Conservation (phyloP, 2,329 filamentous ascomycete genomes). For the Fusarium pilosicola region DNA sequence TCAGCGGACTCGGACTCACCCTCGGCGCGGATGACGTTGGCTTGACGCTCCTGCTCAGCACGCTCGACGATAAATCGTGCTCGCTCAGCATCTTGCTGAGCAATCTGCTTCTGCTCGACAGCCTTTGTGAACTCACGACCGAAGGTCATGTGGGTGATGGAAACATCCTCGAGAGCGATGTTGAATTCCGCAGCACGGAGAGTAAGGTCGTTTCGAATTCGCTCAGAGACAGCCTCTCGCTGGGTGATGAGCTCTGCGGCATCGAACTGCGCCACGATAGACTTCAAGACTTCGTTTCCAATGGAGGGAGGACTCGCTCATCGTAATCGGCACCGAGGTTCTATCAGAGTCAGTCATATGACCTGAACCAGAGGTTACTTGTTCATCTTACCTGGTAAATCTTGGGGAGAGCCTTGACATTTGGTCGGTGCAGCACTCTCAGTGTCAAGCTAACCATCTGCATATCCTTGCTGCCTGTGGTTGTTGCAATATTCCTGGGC, state of each 20-base stretch:
- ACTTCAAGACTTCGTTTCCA: conserved; percentile 98
- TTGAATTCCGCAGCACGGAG: conserved; percentile 97
- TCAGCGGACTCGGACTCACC: conserved; percentile 97
- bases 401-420: conserved; percentile 91
- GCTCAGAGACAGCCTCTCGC: conserved; percentile 94
- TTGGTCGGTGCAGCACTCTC: conserved; percentile 92
- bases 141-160: conserved; percentile 99
- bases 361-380: background rate
- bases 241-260: conserved; percentile 98
- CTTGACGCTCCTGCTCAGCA: conserved; percentile 98
- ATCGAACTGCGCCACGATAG: conserved; percentile 98
- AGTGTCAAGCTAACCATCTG: conserved; percentile 99
- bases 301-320: conserved; percentile 97
- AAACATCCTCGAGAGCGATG: conserved; percentile 98
- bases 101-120: conserved; percentile 99
- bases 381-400: conserved; percentile 85
- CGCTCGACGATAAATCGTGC: conserved; percentile 98
- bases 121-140: conserved; percentile 98
- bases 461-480: conserved; percentile 97
- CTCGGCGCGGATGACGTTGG: conserved; percentile 97
- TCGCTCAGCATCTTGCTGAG: conserved; percentile 97
- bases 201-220: conserved; percentile 91
- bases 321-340: conserved; percentile 98
- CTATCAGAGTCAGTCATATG: conserved; percentile 57
- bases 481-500: conserved; percentile 96